Conservation (phyloP, 257 asterid species). For the Paraleonurus japonicus region DNA sequence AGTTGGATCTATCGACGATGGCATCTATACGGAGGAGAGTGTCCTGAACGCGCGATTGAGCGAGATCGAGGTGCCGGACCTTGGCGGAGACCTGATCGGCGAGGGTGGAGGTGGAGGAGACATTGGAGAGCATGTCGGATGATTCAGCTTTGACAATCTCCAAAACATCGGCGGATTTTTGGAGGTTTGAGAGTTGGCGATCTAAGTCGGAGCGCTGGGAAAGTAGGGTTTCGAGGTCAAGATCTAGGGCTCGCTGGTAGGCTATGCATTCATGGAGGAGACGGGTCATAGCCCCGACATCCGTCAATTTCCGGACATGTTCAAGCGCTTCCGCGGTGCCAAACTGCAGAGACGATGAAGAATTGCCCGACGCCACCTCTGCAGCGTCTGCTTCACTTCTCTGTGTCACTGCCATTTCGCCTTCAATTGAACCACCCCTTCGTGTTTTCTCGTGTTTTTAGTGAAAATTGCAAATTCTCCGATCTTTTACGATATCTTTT, state of each 20-base stretch:
- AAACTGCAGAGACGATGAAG: conserved; percentile 42
- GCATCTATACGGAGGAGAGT: conserved; percentile 79
- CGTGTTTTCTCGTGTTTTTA: too few species aligned
- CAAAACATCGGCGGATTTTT: conserved; percentile 66
- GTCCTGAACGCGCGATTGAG: conserved; percentile 82
- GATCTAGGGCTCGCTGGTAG: conserved; percentile 79
- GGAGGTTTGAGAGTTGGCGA: conserved; percentile 69
- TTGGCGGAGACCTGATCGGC: conserved; percentile 83
- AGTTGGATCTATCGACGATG: conserved; percentile 66
- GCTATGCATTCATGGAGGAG: conserved; percentile 93
- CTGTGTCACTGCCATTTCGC: conserved; percentile 36
- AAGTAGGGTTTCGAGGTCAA: conserved; percentile 67
- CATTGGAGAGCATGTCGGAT: conserved; percentile 66
- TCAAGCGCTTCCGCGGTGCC: conserved; percentile 64
- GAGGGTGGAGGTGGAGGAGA: conserved; percentile 71
- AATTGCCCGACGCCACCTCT: conserved; percentile 3
- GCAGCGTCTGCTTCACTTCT: conserved; percentile 30
- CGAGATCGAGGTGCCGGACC: conserved; percentile 84
- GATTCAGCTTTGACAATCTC: conserved; percentile 71
- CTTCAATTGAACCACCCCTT: neutral
- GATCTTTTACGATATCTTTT: too few species aligned
- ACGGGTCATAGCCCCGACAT: conserved; percentile 86
- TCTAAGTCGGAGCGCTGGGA: conserved; percentile 79
- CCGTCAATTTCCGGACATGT: conserved; percentile 70
- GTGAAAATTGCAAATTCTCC: too few species aligned